Evolutionary conservation across 805 yeast genomes (phyloP).

Genomic region (Hanseniaspora meyeri): DNA sequence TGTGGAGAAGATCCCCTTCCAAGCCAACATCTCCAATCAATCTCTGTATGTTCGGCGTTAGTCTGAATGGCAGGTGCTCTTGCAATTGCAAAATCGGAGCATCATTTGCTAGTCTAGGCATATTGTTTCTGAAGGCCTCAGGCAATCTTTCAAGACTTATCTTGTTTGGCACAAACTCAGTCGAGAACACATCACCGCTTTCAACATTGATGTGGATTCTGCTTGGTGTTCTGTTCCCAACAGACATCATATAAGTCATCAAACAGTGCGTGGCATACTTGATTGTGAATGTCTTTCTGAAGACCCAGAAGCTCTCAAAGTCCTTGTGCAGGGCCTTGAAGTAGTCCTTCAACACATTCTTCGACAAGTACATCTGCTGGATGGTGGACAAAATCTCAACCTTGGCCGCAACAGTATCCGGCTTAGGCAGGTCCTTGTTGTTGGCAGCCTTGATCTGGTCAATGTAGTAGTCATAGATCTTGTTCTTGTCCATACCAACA

Average conservation of each 20-base stretch:
- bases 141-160: slow-evolving; percentile 39
- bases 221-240: slow-evolving; percentile 84
- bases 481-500: slow-evolving; percentile 67
- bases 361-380: slow-evolving; percentile 76
- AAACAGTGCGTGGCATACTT: slow-evolving; percentile 89
- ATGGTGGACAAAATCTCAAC: slow-evolving; percentile 86
- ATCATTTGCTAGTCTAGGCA: slow-evolving; percentile 30
- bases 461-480: slow-evolving; percentile 74
- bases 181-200: slow-evolving; percentile 84
- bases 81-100: slow-evolving; percentile 80
- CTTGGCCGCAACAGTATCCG: slow-evolving; percentile 76
- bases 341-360: slow-evolving; percentile 66
- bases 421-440: slow-evolving; percentile 86
- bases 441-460: slow-evolving; percentile 83
- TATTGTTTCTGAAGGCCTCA: slow-evolving; percentile 28
- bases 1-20: slow-evolving; percentile 82
- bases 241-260: slow-evolving; percentile 88
- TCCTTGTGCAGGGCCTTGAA: slow-evolving; percentile 56
- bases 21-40: slow-evolving; percentile 87
- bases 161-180: slow-evolving; percentile 90
- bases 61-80: slow-evolving; percentile 89
- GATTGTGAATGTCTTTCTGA: slow-evolving; percentile 87
- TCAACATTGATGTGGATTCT: slow-evolving; percentile 71
- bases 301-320: slow-evolving; percentile 93
- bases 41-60: slow-evolving; percentile 90